These are phyloP conservation scores for Pythium volutum DNA, from an alignment of 352 stramenopile genomes.

Conservation along the genomic window DNA sequence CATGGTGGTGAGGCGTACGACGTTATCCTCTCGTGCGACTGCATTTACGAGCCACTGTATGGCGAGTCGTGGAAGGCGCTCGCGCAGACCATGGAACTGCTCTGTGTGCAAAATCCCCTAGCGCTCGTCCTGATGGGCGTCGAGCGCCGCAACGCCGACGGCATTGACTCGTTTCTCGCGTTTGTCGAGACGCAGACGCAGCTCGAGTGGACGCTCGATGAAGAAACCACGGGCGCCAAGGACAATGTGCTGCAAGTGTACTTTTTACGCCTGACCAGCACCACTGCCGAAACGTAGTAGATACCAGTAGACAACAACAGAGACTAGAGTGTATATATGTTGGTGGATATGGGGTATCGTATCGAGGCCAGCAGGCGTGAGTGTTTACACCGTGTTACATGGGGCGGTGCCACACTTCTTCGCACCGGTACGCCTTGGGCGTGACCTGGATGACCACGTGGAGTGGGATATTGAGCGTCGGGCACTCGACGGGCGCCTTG, in stretches of 20 bases:
- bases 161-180: slow-evolving; percentile 76
- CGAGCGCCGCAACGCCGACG: slow-evolving; percentile 76
- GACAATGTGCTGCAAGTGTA: slow-evolving; percentile 73
- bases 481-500: slow-evolving; percentile 88
- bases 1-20: slow-evolving; percentile 70
- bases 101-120: slow-evolving; percentile 51
- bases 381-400: no score
- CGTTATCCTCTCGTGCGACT: slow-evolving; percentile 93
- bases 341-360: no score
- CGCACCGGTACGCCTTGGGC: slow-evolving; percentile 92
- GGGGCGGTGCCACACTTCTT: slow-evolving; percentile 91
- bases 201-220: slow-evolving; percentile 44
- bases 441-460: slow-evolving; percentile 96
- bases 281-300: background rate
- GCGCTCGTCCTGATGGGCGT: slow-evolving; percentile 75
- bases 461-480: slow-evolving; percentile 90
- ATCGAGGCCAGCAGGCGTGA: no score
- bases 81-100: slow-evolving; percentile 83
- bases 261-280: slow-evolving; percentile 38
- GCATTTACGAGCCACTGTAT: slow-evolving; percentile 94
- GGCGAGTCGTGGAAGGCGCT: slow-evolving; percentile 87
- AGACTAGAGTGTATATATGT: no score
- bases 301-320: no score
- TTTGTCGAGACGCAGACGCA: slow-evolving; percentile 49
- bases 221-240: slow-evolving; percentile 40